Evolutionary conservation across 768 basidiomycete genomes (phyloP), one percentile per base, ranked within the genome.

Genomic region (Rhodotorula kratochvilovae): DNA sequence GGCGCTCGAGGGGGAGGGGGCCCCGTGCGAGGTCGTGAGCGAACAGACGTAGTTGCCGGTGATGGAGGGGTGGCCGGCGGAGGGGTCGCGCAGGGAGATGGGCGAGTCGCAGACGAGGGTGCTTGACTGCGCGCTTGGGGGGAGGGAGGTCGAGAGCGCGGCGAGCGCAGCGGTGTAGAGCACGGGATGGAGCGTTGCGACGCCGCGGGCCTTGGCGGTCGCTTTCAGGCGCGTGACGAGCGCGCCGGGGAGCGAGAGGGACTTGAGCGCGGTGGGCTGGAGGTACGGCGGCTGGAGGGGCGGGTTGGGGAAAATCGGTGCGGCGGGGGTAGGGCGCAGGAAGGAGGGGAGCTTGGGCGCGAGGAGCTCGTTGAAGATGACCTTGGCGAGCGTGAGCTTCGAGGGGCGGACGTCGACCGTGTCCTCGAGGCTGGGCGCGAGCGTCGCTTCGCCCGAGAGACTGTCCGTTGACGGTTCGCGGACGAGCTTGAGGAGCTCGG

Each of bases 261-360:
- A 31, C 3, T 46, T 43, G 46, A 67, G n/a, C 6, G 61, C 55
- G 27, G 65, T 42, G 2, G 42, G 60, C 31, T 67, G 56, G 3
- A 35, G 71, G 89, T 86, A 92, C 93, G 81, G 81, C 83, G 61
- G 90, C 88, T 5, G 84, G 91, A 51, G 81, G 92, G 65, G 81
- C 81, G 35, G 80, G 81, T 71, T 96, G 91, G 94, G 85, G 84
- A 11, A 82, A 86, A 48, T 85, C 86, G 16, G 85, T 90, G 42
- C 82, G 83, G 65, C 86, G 85, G 78, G 87, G 92, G 19, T 23
- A 2, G 68, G 57, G 35, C 29, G 69, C 25, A 63, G 54, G 62
- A 63, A 62, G 74, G 73, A 50, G 65, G 70, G 73, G 31, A 61
- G 58, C 10, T 57, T 58, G 12, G 56, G 69, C 27, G 8, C 5